phyloP scores from a whole-genome alignment of 2,329 filamentous ascomycete genomes.

The Alternaria sp. region DNA sequence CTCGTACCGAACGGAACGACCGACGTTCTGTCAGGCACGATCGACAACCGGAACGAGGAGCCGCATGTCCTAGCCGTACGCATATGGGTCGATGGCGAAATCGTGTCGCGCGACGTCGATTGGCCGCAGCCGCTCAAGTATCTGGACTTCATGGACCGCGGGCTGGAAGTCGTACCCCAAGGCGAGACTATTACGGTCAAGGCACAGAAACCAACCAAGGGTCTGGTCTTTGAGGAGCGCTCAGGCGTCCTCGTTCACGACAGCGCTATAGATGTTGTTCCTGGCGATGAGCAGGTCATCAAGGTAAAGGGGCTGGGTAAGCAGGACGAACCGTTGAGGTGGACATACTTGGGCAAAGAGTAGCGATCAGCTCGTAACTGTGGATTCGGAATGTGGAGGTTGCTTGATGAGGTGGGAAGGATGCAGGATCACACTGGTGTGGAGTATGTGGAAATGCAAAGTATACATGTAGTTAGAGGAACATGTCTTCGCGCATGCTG shows the following conservation, averaged over 20 bases:
- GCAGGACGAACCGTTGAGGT: conserved; percentile 50
- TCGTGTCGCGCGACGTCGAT: conserved; percentile 63
- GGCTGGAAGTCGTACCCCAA: conserved; percentile 52
- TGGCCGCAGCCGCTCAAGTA: conserved; percentile 69
- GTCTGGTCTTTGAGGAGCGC: conserved; percentile 65
- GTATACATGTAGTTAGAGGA: not conserved
- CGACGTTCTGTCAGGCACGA: conserved; percentile 57
- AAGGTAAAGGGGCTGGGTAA: conserved; percentile 50
- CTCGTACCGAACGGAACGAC: conserved; percentile 63
- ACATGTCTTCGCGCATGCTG: conserved; percentile 11
- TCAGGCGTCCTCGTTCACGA: conserved; percentile 61
- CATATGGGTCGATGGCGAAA: conserved; percentile 58
- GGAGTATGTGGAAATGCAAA: not conserved
- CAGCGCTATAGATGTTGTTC: conserved; percentile 64
- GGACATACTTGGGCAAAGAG: conserved; percentile 54
- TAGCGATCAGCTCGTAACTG: conserved; percentile 21
- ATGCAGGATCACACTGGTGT: conserved; percentile 2
- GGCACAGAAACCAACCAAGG: conserved; percentile 62
- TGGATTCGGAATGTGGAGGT: conserved; percentile 6
- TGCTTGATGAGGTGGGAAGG: not conserved
- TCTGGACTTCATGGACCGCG: conserved; percentile 59
- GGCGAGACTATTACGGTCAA: conserved; percentile 55
- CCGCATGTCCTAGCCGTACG: conserved; percentile 63
- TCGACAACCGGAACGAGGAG: conserved; percentile 60
- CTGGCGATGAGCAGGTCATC: conserved; percentile 62